Evolutionary conservation across 345 rosid species (phyloP).

Genomic region (Syzygium aromaticum): DNA sequence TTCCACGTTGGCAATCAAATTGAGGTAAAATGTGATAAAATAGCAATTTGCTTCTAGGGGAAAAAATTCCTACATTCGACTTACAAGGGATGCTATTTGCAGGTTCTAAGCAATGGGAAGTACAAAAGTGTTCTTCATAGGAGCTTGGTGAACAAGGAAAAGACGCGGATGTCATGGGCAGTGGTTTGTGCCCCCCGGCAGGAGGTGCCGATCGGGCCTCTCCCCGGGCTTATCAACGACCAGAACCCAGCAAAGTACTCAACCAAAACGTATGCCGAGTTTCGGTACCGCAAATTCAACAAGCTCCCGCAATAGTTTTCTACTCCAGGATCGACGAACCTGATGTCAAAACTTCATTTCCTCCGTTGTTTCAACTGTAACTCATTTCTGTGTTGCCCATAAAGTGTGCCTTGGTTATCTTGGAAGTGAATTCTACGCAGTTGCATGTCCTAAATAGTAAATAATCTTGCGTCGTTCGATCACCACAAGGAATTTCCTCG

Average conservation of each 20-base stretch:
- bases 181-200: slow-evolving; percentile 32
- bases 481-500: neutral
- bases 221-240: slow-evolving; percentile 27
- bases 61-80: neutral
- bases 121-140: slow-evolving; percentile 46
- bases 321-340: neutral
- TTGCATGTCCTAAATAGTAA: neutral
- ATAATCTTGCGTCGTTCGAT: too few relatives aligned
- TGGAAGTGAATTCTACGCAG: neutral
- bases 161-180: slow-evolving; percentile 45
- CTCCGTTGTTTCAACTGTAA: neutral
- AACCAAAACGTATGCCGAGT: slow-evolving; percentile 35
- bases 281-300: slow-evolving; percentile 32
- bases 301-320: slow-evolving; percentile 28
- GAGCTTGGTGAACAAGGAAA: slow-evolving; percentile 34
- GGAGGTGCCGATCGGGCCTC: slow-evolving; percentile 32
- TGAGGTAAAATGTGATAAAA: slow-evolving; percentile 18
- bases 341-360: neutral
- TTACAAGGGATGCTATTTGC: neutral
- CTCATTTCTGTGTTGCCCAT: neutral
- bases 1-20: slow-evolving; percentile 43
- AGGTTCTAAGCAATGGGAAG: slow-evolving; percentile 55
- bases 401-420: neutral
- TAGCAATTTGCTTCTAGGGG: neutral
- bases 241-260: slow-evolving; percentile 25